Base-by-base conservation (phyloP, 2,329 filamentous ascomycete genomes). In the Exophiala oligosperma region DNA sequence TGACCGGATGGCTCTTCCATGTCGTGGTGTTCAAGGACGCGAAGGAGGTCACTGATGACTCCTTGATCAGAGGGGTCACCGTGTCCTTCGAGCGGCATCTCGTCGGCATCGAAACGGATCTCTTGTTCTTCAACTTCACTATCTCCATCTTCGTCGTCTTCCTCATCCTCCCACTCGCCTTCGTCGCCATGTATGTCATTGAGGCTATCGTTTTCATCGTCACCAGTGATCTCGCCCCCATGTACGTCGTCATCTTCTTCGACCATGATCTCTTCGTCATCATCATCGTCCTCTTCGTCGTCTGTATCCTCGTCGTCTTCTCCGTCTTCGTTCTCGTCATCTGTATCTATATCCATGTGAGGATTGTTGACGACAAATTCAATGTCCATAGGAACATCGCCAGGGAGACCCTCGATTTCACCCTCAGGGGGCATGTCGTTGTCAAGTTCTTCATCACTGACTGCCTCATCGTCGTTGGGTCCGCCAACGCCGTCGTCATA, bases 361-460 rank as follows among this genome's bases (percentile, higher is more conserved):
- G 57, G 57, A 49, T 83, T 84, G 52, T 90, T 89, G 79, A 97
- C 90, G 61, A 96, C 90, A 66, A 97, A 89, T 77, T 96, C 92
- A 52, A 97, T 90, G 38, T 90, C 86, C 73, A 85, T 81, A 24
- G 76, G 77, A n/a, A 78, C 74, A 66, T 87, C 84, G 12, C 84
- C 84, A 40, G 83, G 78, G 41, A 86, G 73, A 56, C 84, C 84
- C 77, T 87, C 84, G 50, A 87, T 83, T 9, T 80, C 80, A 4
- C 92, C 65, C 17, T 64, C 93, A 81, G 95, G 92, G 40, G 87
- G 90, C 61, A 86, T 87, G 52, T 92, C 82, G 28, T 90, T 90
- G 57, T 95, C 91, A 62, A 89, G 81, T 60, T 95, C 91, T 49
- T 92, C 82, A 32, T 90, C 90, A 57, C 94, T 91, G 62, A 89